A percentile compares a stretch with the other conserved stretches of the same genome.
Evolutionary conservation across 331 rosid species (phyloP).

Genomic region (Prunus yedoensis): DNA sequence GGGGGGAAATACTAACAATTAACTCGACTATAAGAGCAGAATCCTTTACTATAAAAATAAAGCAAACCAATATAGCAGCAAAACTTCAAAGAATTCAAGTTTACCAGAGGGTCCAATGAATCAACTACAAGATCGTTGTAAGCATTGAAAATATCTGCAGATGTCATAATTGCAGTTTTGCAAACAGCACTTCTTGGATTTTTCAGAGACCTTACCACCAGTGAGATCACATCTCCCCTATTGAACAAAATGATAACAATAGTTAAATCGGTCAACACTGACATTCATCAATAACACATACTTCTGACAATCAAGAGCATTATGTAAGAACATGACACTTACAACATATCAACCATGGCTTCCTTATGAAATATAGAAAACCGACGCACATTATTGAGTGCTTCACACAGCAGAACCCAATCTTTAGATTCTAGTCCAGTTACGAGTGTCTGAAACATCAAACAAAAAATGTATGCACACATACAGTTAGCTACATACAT

Average conservation of each 20-base stretch:
- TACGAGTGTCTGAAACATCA: constrained; percentile 64
- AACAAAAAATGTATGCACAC: constrained; percentile 18
- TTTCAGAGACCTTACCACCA: constrained; percentile 76
- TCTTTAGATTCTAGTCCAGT: constrained; percentile 80
- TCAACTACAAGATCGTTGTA: constrained; percentile 72
- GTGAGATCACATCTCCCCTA: constrained; percentile 80
- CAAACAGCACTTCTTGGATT: constrained; percentile 96
- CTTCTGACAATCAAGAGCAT: constrained; percentile 3
- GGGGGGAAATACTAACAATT: constrained; percentile 1
- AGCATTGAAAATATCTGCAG: constrained; percentile 83
- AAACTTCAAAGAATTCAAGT: constrained; percentile 16
- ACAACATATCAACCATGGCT: constrained; percentile 67
- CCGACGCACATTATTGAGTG: constrained; percentile 82
- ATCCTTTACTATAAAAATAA: constrained; percentile 16
- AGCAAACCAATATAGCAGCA: constrained; percentile 21
- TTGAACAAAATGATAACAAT: constrained; percentile 29
- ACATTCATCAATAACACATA: not conserved
- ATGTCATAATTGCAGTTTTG: constrained; percentile 96
- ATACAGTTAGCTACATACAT: constrained; percentile 1
- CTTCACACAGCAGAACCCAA: constrained; percentile 79
- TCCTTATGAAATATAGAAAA: constrained; percentile 77
- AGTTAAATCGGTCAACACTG: constrained; percentile 12
- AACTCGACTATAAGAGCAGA: constrained; percentile 13
- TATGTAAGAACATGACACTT: constrained; percentile 37
- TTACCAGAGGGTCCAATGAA: constrained; percentile 88